These are phyloP conservation scores for Platismatia glauca DNA, from an alignment of 495 filamentous ascomycete species.

Conservation along the genomic window DNA sequence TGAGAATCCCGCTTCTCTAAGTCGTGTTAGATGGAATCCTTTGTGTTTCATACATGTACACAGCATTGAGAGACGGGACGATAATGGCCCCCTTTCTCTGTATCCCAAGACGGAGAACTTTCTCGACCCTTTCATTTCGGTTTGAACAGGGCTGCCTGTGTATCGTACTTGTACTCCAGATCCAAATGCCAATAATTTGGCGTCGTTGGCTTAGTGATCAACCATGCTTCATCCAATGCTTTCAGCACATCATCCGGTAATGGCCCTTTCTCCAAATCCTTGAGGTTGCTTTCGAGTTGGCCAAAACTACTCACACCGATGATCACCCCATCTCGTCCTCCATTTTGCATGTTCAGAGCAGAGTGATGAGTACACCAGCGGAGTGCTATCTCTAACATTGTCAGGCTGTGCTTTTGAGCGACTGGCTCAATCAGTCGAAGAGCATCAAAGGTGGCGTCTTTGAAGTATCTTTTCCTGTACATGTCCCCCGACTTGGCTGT, in stretches of 20 bases:
- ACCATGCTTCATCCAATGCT: conserved; percentile 66
- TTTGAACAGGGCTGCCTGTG: conserved; percentile 54
- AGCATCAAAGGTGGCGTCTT: conserved; percentile 67
- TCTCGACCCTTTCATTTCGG: conserved; percentile 21
- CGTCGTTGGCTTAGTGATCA: conserved; percentile 55
- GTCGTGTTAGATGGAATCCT: background rate
- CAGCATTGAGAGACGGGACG: background rate
- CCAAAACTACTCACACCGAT: conserved; percentile 67
- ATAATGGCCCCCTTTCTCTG: background rate
- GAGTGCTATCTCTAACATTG: conserved; percentile 69
- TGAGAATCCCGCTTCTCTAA: background rate
- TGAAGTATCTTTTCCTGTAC: conserved; percentile 78
- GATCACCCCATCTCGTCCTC: conserved; percentile 68
- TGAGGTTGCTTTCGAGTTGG: conserved; percentile 69
- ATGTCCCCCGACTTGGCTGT: conserved; percentile 41
- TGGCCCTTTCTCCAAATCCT: conserved; percentile 75
- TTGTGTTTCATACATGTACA: background rate
- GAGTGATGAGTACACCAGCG: conserved; percentile 79
- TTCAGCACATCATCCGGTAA: conserved; percentile 76
- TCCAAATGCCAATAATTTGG: conserved; percentile 70
- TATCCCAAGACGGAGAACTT: background rate
- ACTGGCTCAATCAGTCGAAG: conserved; percentile 65
- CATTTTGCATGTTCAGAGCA: conserved; percentile 60
- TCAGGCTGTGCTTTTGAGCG: conserved; percentile 63
- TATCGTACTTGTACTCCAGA: conserved; percentile 68